Conservation (phyloP, 2,329 filamentous ascomycete species). For the Fusarium sublunatum region DNA sequence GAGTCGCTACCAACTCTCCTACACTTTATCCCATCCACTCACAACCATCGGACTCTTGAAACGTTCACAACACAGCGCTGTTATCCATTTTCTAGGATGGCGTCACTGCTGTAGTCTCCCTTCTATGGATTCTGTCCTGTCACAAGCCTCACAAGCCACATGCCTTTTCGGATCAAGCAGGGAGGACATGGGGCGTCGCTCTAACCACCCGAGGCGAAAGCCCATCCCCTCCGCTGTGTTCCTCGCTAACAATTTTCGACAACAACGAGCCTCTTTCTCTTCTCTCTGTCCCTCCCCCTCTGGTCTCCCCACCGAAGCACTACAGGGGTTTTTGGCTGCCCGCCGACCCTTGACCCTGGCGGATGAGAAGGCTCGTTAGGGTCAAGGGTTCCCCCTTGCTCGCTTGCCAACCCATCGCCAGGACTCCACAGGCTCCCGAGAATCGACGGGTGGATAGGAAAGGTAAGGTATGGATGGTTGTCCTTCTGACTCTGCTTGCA, state of each 20-base stretch:
- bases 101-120: constrained; percentile 25
- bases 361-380: constrained; percentile 34
- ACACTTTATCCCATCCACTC: constrained; percentile 8
- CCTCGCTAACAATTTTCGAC: constrained; percentile 45
- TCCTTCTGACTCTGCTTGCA: constrained; percentile 38
- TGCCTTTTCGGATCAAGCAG: constrained; percentile 22
- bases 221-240: constrained; percentile 25
- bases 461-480: constrained; percentile 23
- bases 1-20: constrained; percentile 12
- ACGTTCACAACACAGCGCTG: constrained; percentile 2
- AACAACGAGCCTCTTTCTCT: constrained; percentile 28
- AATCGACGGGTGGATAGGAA: constrained; percentile 34
- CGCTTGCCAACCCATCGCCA: constrained; percentile 30
- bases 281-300: constrained; percentile 17
- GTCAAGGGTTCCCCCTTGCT: constrained; percentile 34
- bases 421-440: constrained; percentile 39
- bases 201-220: constrained; percentile 30
- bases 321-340: constrained; percentile 27
- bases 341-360: constrained; percentile 34
- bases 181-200: constrained; percentile 26
- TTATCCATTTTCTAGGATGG: constrained; percentile 8
- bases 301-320: constrained; percentile 18
- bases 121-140: constrained; percentile 11
- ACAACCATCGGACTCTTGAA: constrained; percentile 9
- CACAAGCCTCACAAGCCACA: constrained; percentile 40